A percentile compares a stretch with the other conserved stretches of the same genome.
phyloP scores from a whole-genome alignment of 2,329 filamentous ascomycete species.

The Epichloe sp. region DNA sequence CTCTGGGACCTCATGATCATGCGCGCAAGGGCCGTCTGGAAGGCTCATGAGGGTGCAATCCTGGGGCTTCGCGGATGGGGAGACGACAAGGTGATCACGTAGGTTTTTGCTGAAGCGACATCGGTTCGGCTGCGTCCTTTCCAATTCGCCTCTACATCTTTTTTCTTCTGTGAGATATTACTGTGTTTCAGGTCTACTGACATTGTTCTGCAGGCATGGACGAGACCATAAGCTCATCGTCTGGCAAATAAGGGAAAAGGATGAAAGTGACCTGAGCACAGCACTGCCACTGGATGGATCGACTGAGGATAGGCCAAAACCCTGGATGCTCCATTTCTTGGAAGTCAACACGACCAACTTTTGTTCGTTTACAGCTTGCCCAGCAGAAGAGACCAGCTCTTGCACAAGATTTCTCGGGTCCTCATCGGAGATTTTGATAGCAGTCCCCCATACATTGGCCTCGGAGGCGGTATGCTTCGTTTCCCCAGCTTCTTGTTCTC shows the following conservation, averaged over 20 bases:
- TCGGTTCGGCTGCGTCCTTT: not conserved
- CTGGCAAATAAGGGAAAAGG: slow-evolving; percentile 56
- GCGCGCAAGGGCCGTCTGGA: slow-evolving; percentile 74
- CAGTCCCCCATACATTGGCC: slow-evolving; percentile 65
- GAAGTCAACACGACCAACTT: slow-evolving; percentile 93
- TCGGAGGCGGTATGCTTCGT: slow-evolving; percentile 48
- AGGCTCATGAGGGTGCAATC: slow-evolving; percentile 65
- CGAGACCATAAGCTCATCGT: slow-evolving; percentile 77
- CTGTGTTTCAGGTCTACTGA: not conserved
- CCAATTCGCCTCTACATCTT: not conserved
- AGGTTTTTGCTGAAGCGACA: slow-evolving; percentile 24
- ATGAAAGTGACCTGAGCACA: slow-evolving; percentile 53
- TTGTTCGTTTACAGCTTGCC: slow-evolving; percentile 63
- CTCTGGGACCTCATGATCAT: slow-evolving; percentile 77
- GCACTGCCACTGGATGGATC: slow-evolving; percentile 56
- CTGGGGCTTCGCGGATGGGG: slow-evolving; percentile 63
- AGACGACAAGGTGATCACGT: slow-evolving; percentile 70
- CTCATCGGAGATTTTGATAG: slow-evolving; percentile 46
- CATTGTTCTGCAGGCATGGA: slow-evolving; percentile 52
- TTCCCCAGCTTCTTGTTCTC: too few relatives aligned
- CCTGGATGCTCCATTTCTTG: slow-evolving; percentile 76
- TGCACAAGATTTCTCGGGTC: slow-evolving; percentile 9
- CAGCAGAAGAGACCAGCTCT: slow-evolving; percentile 19
- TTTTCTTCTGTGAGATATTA: not conserved
- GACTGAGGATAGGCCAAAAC: slow-evolving; percentile 40